Evolutionary conservation across 257 asterid species (phyloP), one percentile per base, ranked within the genome.

Genomic region (Verbena officinalis): DNA sequence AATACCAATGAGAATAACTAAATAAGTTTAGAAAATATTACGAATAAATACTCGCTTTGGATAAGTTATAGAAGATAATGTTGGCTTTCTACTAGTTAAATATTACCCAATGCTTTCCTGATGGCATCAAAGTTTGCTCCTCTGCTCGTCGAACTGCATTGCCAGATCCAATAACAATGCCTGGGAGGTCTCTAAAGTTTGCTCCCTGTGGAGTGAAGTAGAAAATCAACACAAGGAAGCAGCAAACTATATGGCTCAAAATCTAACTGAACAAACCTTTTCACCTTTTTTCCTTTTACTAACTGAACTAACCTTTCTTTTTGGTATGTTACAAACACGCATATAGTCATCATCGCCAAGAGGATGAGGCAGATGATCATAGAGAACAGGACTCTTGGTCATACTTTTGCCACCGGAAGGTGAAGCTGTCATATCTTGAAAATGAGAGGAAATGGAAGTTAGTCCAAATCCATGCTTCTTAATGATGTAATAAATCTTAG

Each of bases 101-200:
- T 46, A 50, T 59, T 77, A 80, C 85, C 85, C 85, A 80, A 40
- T 62, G 82, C 71, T 56, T 81, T 70, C 87, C 87, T 23, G 82
- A 78, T 66, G 84, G 80, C 79, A 78, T 69, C 61, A 75, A 46
- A 45, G 62, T 65, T 24, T 48, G 59, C 38, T 64, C 71, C 55
- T 63, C 20, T 55, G 69, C 73, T 50, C 84, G 76, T 56, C 34
- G 49, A 17, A 68, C 73, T 17, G 10, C 75, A 71, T 78, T 75
- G 69, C 64, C 60, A 4, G 70, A 0, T 49, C 86, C 73, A 68
- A 81, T 62, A 58, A 67, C 63, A 40, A 78, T 65, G 66, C 87
- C 84, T 20, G 84, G 80, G 61, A 81, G 79, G 78, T 81, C 82
- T 69, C 82, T 75, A 67, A 62, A 75, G 68, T 59, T 62, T 63